Evolutionary conservation across 1,139 yeast species (phyloP).

Genomic region (Lodderomyces orthopsilosis): DNA sequence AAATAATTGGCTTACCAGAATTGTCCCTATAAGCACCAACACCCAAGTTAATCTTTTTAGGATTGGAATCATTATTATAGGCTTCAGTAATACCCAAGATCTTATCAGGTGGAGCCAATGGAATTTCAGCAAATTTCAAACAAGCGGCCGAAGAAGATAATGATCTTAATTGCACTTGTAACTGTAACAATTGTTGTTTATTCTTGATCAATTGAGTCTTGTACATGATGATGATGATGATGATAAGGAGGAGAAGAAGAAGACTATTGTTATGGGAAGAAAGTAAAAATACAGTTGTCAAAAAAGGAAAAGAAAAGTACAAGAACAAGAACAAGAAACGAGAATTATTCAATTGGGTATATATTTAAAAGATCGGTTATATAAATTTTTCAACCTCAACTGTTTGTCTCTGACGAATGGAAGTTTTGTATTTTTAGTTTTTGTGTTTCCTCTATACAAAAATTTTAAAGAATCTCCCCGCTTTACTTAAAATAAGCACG

Average conservation of each 20-base stretch:
- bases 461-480: not conserved
- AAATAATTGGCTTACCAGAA: slow-evolving; percentile 46
- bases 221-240: slow-evolving; percentile 11
- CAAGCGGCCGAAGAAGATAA: slow-evolving; percentile 11
- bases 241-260: not conserved
- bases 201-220: slow-evolving; percentile 15
- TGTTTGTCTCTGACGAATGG: slow-evolving; percentile 1
- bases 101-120: slow-evolving; percentile 72
- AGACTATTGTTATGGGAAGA: too few species aligned
- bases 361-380: not conserved
- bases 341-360: too few species aligned
- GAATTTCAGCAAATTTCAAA: slow-evolving; percentile 39
- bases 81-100: slow-evolving; percentile 67
- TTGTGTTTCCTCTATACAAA: not conserved
- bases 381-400: not conserved
- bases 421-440: not conserved
- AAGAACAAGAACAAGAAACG: not conserved
- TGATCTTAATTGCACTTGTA: slow-evolving; percentile 9
- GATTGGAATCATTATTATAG: slow-evolving; percentile 38
- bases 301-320: too few species aligned
- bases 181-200: slow-evolving; percentile 5
- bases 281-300: too few species aligned
- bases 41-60: slow-evolving; percentile 46
- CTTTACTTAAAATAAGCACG: not conserved
- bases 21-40: slow-evolving; percentile 53